phyloP scores from a whole-genome alignment of 2,329 filamentous ascomycete species.

The Ophiostoma montium region DNA sequence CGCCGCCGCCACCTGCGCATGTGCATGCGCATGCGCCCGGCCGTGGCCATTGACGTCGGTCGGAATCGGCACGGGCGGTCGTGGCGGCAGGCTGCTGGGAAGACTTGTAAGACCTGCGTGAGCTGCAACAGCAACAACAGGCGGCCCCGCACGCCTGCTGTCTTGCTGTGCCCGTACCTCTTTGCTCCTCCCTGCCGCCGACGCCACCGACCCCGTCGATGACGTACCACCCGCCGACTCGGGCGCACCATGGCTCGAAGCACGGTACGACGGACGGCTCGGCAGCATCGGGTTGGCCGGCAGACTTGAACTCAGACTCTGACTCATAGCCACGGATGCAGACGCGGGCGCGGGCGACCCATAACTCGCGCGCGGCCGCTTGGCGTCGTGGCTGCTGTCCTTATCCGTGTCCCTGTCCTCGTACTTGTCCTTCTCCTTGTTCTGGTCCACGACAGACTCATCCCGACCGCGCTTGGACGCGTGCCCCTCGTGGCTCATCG shows the following conservation, averaged over 20 bases:
- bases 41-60: not conserved
- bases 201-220: not conserved
- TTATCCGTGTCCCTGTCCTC: not conserved
- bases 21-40: not conserved
- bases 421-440: not conserved
- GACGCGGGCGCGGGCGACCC: conserved; percentile 1
- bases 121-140: too few relatives aligned
- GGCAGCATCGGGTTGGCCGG: not conserved
- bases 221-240: not conserved
- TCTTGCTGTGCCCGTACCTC: not conserved
- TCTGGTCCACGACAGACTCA: too few relatives aligned
- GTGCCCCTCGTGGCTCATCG: not conserved
- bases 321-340: not conserved
- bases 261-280: not conserved
- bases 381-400: conserved; percentile 5
- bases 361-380: conserved; percentile 4
- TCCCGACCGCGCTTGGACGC: conserved; percentile 8
- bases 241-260: not conserved
- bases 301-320: not conserved
- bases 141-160: too few relatives aligned
- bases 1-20: not conserved
- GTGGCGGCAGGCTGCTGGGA: conserved; percentile 4
- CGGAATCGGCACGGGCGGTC: conserved; percentile 4
- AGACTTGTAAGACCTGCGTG: not conserved
- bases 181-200: too few relatives aligned